These are phyloP conservation scores for Mycosarcoma mackinlayi DNA, from an alignment of 1,284 basidiomycete species.

Conservation along the genomic window DNA sequence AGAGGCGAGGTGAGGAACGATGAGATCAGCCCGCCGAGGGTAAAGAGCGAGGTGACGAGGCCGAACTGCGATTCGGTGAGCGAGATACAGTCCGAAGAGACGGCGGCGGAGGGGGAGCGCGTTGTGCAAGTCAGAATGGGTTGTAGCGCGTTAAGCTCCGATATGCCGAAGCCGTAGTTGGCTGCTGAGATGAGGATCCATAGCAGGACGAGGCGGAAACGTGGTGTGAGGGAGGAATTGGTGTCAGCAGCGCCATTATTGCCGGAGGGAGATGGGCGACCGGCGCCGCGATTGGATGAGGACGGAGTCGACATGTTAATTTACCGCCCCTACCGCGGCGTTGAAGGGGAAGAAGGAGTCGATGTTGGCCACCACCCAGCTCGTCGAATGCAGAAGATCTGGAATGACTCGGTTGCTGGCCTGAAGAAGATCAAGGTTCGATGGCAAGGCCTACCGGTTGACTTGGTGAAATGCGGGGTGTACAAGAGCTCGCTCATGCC, in stretches of 20 bases:
- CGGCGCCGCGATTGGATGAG: neutral
- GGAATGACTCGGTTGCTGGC: no score
- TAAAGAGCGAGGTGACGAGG: conserved; percentile 83
- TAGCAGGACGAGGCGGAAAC: conserved; percentile 41
- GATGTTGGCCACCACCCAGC: no score
- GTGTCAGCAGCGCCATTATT: neutral
- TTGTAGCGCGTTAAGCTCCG: conserved; percentile 63
- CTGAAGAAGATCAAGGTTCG: no score
- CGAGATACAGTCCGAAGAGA: conserved; percentile 39
- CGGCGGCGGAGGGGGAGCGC: conserved; percentile 17
- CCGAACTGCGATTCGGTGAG: conserved; percentile 73
- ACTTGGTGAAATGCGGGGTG: no score
- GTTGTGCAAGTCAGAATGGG: conserved; percentile 46
- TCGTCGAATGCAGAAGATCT: neutral
- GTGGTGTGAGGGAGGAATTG: conserved; percentile 19
- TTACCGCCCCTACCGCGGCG: no score
- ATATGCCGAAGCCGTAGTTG: conserved; percentile 65
- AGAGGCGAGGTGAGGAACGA: conserved; percentile 46
- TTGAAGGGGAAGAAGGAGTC: no score
- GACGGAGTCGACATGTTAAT: conserved; percentile 4
- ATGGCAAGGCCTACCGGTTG: no score
- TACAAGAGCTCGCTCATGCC: no score
- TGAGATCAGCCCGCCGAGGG: conserved; percentile 85
- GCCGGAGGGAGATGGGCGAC: neutral
- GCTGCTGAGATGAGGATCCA: conserved; percentile 60